Percentiles rank a stretch among this genome's conserved stretches.
phyloP scores from a whole-genome alignment of 768 basidiomycete species.

The Omphalotus guepiniiformis region DNA sequence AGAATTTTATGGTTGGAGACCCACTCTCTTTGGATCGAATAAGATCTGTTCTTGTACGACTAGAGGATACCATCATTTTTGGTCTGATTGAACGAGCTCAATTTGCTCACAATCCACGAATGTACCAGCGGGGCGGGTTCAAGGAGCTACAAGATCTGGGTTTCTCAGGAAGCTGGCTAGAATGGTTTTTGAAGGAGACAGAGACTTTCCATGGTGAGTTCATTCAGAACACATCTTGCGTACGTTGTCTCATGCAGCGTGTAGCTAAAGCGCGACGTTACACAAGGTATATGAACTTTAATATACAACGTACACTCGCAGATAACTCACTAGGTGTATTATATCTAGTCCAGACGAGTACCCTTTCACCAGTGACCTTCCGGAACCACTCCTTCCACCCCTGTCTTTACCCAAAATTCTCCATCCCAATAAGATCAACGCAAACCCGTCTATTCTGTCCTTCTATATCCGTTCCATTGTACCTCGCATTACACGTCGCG shows the following conservation, averaged over 20 bases:
- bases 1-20: slow-evolving; percentile 72
- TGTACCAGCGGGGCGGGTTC: slow-evolving; percentile 81
- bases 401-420: slow-evolving; percentile 74
- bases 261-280: slow-evolving; percentile 92
- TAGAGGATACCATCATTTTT: slow-evolving; percentile 99
- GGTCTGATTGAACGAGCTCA: slow-evolving; percentile 95
- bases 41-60: slow-evolving; percentile 76
- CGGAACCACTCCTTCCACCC: slow-evolving; percentile 73
- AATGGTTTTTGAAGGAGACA: slow-evolving; percentile 96
- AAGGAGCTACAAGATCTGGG: slow-evolving; percentile 68
- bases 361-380: slow-evolving; percentile 84
- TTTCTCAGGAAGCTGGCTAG: slow-evolving; percentile 87
- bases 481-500: slow-evolving; percentile 78
- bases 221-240: background rate
- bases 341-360: slow-evolving; percentile 89
- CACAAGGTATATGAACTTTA: slow-evolving; percentile 58
- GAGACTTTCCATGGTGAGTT: slow-evolving; percentile 90
- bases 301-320: background rate
- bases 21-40: slow-evolving; percentile 89
- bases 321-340: too few relatives aligned
- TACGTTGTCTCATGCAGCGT: slow-evolving; percentile 5
- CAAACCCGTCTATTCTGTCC: slow-evolving; percentile 77
- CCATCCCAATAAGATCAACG: slow-evolving; percentile 77
- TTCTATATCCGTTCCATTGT: slow-evolving; percentile 90
- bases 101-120: slow-evolving; percentile 88